Conservation (phyloP, 352 stramenopile genomes). For the Phytophthora kernoviae region DNA sequence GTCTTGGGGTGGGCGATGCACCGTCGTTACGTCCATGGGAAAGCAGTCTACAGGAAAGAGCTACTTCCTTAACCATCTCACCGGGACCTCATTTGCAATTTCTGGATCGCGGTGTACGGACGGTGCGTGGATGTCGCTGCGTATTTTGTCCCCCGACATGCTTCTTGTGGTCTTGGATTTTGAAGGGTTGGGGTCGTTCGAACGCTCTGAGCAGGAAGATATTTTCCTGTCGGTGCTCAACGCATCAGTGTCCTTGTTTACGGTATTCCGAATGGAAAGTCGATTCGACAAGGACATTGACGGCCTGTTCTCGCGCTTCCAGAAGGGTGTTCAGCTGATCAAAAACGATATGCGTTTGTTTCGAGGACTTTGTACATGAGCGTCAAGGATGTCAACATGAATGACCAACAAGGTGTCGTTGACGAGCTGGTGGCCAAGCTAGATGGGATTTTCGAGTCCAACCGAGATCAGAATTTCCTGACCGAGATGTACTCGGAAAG, state of each 20-base stretch:
- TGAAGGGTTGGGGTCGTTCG: constrained; percentile 75
- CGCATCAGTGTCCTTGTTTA: constrained; percentile 66
- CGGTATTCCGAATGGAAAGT: constrained; percentile 77
- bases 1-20: constrained; percentile 30
- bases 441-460: constrained; percentile 39
- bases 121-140: constrained; percentile 43
- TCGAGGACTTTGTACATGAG: constrained; percentile 63
- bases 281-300: constrained; percentile 81
- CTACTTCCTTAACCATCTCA: constrained; percentile 78
- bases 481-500: constrained; percentile 65
- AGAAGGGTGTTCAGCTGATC: constrained; percentile 64
- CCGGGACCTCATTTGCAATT: constrained; percentile 70
- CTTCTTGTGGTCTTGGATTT: constrained; percentile 78
- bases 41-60: constrained; percentile 79
- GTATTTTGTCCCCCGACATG: constrained; percentile 31
- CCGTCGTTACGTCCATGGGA: constrained; percentile 43
- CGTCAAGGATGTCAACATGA: constrained; percentile 74
- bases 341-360: constrained; percentile 62
- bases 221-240: constrained; percentile 80
- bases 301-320: constrained; percentile 61
- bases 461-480: constrained; percentile 66
- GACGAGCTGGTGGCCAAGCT: constrained; percentile 59
- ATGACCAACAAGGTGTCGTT: constrained; percentile 52
- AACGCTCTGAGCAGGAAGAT: constrained; percentile 74
- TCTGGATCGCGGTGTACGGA: constrained; percentile 39